Evolutionary conservation across 306 rosid species (phyloP).

Genomic region (Gleditsia sinensis): DNA sequence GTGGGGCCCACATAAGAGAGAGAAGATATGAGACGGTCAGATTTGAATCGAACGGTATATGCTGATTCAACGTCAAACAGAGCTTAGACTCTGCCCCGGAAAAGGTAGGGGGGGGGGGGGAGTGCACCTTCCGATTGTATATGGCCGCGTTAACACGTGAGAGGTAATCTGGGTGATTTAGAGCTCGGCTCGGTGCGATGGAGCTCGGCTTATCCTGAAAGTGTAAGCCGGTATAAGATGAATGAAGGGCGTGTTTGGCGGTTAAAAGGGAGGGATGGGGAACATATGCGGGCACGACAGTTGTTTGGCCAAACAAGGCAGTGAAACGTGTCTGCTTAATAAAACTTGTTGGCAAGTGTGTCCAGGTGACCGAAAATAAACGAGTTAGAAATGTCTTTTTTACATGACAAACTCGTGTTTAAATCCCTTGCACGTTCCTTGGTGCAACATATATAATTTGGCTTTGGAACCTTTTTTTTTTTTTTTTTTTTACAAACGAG

Average conservation of each 20-base stretch:
- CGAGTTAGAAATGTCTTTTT: neutral
- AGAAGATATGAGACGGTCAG: neutral
- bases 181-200: neutral
- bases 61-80: neutral
- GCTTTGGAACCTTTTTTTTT: neutral
- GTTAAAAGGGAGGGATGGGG: neutral
- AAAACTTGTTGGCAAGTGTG: neutral
- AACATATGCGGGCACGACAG: neutral
- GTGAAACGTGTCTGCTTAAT: neutral
- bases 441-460: neutral
- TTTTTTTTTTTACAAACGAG: too few species aligned
- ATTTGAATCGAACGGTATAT: neutral
- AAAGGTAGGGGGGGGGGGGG: too few species aligned
- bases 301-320: conserved; percentile 20
- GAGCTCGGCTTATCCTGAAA: neutral
- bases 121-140: neutral
- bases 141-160: neutral
- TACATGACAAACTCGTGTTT: conserved; percentile 15
- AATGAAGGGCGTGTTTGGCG: neutral
- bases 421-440: neutral
- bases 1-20: neutral
- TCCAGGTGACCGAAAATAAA: neutral
- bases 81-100: neutral
- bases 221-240: neutral
- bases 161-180: neutral